Evolutionary conservation across 2,329 filamentous ascomycete genomes (phyloP).

Genomic region (Aspergillus jensenii): DNA sequence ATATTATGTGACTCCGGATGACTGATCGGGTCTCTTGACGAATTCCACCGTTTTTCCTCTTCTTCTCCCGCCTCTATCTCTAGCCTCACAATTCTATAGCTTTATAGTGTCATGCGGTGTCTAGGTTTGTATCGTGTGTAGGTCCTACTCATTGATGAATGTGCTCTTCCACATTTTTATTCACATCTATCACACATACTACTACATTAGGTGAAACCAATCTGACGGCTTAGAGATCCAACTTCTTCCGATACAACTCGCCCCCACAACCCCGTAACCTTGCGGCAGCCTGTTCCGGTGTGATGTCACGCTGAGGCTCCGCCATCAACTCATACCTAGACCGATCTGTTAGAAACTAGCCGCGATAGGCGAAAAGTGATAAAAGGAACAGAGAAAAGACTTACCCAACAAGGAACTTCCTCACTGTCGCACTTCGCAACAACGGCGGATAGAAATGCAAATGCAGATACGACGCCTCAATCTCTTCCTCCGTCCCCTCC

Average conservation of each 20-base stretch:
- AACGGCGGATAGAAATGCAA: constrained; percentile 97
- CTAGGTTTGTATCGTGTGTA: neutral
- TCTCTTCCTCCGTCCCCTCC: constrained; percentile 75
- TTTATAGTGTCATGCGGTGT: neutral
- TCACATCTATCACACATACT: neutral
- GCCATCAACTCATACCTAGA: constrained; percentile 83
- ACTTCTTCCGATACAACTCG: constrained; percentile 74
- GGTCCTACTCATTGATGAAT: neutral
- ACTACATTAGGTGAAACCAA: neutral
- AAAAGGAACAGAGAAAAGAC: constrained; percentile 19
- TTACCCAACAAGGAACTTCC: constrained; percentile 88
- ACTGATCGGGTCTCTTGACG: constrained; percentile 32
- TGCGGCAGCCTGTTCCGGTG: constrained; percentile 87
- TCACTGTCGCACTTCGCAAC: constrained; percentile 85
- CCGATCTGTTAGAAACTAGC: constrained; percentile 13
- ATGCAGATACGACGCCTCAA: constrained; percentile 86
- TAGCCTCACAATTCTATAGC: neutral
- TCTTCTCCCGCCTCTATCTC: neutral
- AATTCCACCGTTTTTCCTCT: constrained; percentile 8
- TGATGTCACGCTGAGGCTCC: constrained; percentile 97
- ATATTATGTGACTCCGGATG: constrained; percentile 33
- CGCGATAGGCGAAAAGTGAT: neutral
- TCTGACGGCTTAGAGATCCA: neutral
- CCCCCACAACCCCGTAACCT: constrained; percentile 74
- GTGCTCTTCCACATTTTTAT: neutral